Base-by-base conservation (phyloP, 768 basidiomycete genomes). In the Boletales sp. region DNA sequence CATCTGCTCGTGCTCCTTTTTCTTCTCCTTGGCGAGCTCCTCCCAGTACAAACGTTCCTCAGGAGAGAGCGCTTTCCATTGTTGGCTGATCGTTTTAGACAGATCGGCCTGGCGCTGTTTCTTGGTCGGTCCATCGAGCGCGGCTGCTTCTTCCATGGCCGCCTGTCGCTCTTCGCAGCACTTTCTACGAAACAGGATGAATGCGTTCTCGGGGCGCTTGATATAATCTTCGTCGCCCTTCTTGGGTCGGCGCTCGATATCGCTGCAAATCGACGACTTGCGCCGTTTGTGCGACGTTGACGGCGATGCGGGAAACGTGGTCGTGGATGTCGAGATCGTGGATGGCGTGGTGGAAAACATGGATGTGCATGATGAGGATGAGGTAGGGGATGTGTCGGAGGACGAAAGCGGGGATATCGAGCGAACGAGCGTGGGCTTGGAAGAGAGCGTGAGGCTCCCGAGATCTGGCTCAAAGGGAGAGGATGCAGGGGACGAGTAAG, bases 161-260 rank as follows among this genome's bases (percentile, higher is more conserved):
- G 72, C 70, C 65, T 85, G 81, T 32, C 82, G 80, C 44, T 86
- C 83, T 68, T 86, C 83, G 68, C 83, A 87, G 69, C 84, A 87
- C 60, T 85, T 82, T 58, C 86, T 79, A 48, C 87, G 81, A 78
- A 90, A 90, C 48, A 90, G 77, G 65, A 90, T 90, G 74, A 90
- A 90, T 8, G 87, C 87, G 61, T 90, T 89, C 70, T 87, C 85
- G 2, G 87, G 87, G 38, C 87, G 82, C 68, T 88, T 88, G 73
- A 90, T 82, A 62, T 90, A 90, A 67, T 87, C 86, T 43, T 86
- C 85, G 68, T 89, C 87, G 58, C 87, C 87, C 73, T 84, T 76
- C 66, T 72, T 75, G 9, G 76, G 69, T 49, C 69, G 58, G 56
- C 80, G 80, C 53, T 83, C 82, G 60, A 70, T 59, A 46, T 65